Conservation (phyloP, 352 stramenopile genomes). For the Globisporangium solare region DNA sequence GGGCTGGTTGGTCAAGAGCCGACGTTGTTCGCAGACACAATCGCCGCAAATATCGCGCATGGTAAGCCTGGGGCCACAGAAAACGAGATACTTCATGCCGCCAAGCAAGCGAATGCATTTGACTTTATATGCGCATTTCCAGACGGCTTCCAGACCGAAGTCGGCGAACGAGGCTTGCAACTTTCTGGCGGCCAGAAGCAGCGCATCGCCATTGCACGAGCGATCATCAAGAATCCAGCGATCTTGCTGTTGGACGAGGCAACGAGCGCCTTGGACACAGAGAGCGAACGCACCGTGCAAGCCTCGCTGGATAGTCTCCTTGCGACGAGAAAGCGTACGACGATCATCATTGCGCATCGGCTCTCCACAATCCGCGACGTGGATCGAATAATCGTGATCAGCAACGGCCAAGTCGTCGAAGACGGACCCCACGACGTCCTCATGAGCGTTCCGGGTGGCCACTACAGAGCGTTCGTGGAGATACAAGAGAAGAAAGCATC, state of each 20-base stretch:
- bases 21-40: conserved; percentile 21
- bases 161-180: conserved; percentile 60
- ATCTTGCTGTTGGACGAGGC: conserved; percentile 41
- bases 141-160: conserved; percentile 76
- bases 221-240: conserved; percentile 32
- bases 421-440: no score
- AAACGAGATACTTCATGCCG: conserved; percentile 65
- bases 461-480: no score
- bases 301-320: no score
- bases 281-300: conserved; percentile 36
- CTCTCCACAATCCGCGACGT: no score
- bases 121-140: conserved; percentile 84
- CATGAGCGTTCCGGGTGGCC: no score
- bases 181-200: conserved; percentile 94
- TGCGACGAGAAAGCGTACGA: no score
- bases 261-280: conserved; percentile 40
- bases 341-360: no score
- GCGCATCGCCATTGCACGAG: conserved; percentile 85
- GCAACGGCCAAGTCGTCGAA: no score
- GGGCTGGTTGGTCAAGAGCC: conserved; percentile 89
- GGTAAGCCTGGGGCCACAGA: conserved; percentile 54
- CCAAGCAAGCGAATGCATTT: conserved; percentile 74
- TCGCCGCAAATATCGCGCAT: conserved; percentile 66
- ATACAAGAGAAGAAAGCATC: no score
- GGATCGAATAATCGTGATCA: no score